phyloP scores from a whole-genome alignment of 1,284 basidiomycete species.

The Fomitiporia mediterranea region DNA sequence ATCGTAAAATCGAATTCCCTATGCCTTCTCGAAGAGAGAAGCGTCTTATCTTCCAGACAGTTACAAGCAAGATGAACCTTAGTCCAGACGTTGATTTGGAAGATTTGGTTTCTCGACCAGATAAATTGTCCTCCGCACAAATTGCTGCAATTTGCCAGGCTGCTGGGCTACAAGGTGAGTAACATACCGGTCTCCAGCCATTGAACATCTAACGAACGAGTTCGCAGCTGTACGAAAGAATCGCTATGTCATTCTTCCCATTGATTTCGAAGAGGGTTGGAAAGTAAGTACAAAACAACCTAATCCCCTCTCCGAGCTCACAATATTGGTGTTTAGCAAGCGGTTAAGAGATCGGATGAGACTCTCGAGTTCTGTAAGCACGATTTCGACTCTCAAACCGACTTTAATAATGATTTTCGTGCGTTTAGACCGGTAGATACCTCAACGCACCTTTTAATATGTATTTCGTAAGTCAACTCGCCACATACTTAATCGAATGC shows the following conservation, averaged over 20 bases:
- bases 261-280: conserved; percentile 99
- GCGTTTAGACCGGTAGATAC: conserved; percentile 11
- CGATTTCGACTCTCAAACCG: conserved; percentile 2
- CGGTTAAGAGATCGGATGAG: conserved; percentile 90
- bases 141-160: conserved; percentile 96
- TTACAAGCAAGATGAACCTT: conserved; percentile 96
- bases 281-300: conserved; percentile 68
- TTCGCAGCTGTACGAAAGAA: conserved; percentile 90
- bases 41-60: conserved; percentile 97
- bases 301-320: conserved; percentile 35
- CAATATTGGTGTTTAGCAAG: conserved; percentile 59
- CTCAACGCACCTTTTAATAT: background rate
- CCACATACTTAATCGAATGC: background rate
- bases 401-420: background rate
- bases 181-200: background rate
- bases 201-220: conserved; percentile 5
- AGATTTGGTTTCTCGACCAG: conserved; percentile 97
- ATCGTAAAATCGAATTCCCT: conserved; percentile 99
- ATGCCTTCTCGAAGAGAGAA: conserved; percentile 92
- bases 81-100: conserved; percentile 98
- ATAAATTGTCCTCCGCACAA: conserved; percentile 93
- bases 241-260: conserved; percentile 93
- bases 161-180: conserved; percentile 89
- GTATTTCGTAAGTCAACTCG: conserved; percentile 5
- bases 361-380: conserved; percentile 92